phyloP scores from a whole-genome alignment of 768 basidiomycete genomes.

The Tulasnella sp. region DNA sequence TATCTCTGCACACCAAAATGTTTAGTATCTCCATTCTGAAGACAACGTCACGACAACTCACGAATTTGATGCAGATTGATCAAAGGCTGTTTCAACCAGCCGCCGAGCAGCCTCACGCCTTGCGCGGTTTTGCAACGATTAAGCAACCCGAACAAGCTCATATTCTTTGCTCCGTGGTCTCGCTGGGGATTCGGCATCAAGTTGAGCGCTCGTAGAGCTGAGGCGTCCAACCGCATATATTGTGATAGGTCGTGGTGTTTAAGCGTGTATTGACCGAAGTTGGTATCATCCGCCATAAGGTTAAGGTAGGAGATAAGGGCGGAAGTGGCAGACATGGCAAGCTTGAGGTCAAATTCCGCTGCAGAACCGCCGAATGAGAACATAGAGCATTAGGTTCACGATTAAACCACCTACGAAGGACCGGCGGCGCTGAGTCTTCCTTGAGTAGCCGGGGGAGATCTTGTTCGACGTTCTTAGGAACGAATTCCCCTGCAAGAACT shows the following conservation, averaged over 20 bases:
- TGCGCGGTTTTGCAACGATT: slow-evolving; percentile 98
- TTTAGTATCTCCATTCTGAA: slow-evolving; percentile 17
- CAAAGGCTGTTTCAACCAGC: slow-evolving; percentile 95
- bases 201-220: slow-evolving; percentile 87
- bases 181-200: slow-evolving; percentile 59
- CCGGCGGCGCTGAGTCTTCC: slow-evolving; percentile 46
- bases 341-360: slow-evolving; percentile 79
- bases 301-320: slow-evolving; percentile 83
- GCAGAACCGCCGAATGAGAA: background rate
- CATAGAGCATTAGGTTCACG: background rate
- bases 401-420: slow-evolving; percentile 33
- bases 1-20: slow-evolving; percentile 56
- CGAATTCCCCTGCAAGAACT: slow-evolving; percentile 72
- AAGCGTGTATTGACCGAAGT: slow-evolving; percentile 79
- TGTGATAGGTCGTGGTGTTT: slow-evolving; percentile 88
- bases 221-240: slow-evolving; percentile 96
- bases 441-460: slow-evolving; percentile 74
- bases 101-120: slow-evolving; percentile 81
- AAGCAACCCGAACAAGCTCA: slow-evolving; percentile 83
- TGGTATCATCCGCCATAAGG: slow-evolving; percentile 74
- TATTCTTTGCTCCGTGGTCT: slow-evolving; percentile 66
- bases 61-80: slow-evolving; percentile 93
- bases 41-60: slow-evolving; percentile 47
- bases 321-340: slow-evolving; percentile 77
- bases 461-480: slow-evolving; percentile 73